Base-by-base conservation (phyloP, 2,329 filamentous ascomycete genomes). In the Phaeoacremonium minimum region DNA sequence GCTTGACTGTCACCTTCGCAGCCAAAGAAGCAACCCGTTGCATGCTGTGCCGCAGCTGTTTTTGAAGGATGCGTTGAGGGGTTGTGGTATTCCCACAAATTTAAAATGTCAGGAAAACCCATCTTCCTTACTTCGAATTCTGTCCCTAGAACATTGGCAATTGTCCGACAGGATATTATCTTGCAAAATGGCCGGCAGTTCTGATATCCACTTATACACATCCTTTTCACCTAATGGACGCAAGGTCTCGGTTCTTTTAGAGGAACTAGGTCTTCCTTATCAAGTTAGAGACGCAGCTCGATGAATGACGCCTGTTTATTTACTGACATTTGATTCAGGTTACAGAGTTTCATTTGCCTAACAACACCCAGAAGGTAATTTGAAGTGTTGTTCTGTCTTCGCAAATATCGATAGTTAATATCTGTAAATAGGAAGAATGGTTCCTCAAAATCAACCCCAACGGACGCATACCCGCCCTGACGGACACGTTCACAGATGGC, bases 361-460 rank as follows among this genome's bases (percentile, higher is more conserved):
- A 80, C 46, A 77, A 80, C 53, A 68, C 61, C 1, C 82, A 85
- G 49, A 86, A 85, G 47, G 46, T 44, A 13, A 28, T 28, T 8
- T 4, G 31, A n/a, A 12, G 11, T 5, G 4, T n/a, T 18, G 18
- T 30, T 5, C 22, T 9, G 14, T 16, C n/a, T n/a, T n/a, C n/a
- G n/a, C n/a, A n/a, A n/a, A n/a, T n/a, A n/a, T n/a, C n/a, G n/a
- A n/a, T n/a, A n/a, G 9, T 26, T 9, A 26, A 9, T n/a, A n/a
- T n/a, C 9, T 26, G n/a, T n/a, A n/a, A n/a, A n/a, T n/a, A 64
- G 56, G 67, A 91, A 59, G 78, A 77, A 13, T 94, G 87, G 87
- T 96, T 91, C 64, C 75, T 94, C 18, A 80, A 82, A 35, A 94
- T 95, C 65, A 95, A 95, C 63, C 89, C 89, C 45, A 95, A 95